Percentiles rank a stretch among this genome's conserved stretches.
phyloP scores from a whole-genome alignment of 345 rosid genomes.

The Salix dunnii region DNA sequence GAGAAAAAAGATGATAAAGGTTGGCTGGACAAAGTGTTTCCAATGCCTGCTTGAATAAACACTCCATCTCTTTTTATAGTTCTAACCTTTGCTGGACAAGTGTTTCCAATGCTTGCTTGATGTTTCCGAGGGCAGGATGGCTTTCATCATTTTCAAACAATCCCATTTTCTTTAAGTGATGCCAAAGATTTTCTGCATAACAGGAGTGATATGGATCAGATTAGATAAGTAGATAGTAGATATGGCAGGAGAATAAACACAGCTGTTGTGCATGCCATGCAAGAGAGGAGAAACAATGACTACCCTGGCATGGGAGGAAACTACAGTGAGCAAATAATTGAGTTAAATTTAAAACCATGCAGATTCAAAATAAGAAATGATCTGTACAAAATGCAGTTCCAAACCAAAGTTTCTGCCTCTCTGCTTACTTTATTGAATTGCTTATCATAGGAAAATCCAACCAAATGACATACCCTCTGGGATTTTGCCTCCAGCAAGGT shows the following conservation, averaged over 20 bases:
- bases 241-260: neutral
- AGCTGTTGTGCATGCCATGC: neutral
- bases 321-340: too few species aligned
- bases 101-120: conserved; percentile 69
- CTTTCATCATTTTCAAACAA: conserved; percentile 57
- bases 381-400: neutral
- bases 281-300: neutral
- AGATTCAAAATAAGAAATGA: neutral
- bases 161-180: conserved; percentile 69
- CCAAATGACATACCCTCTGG: conserved; percentile 54
- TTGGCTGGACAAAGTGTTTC: neutral
- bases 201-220: neutral
- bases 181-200: conserved; percentile 71
- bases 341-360: neutral
- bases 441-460: neutral
- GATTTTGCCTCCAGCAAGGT: conserved; percentile 78
- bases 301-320: neutral
- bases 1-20: neutral
- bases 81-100: conserved; percentile 81
- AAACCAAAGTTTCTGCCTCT: neutral
- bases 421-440: neutral
- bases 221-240: neutral
- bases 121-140: conserved; percentile 68
- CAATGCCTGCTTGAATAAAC: neutral
- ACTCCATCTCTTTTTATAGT: conserved; percentile 6